A percentile compares a stretch with the other conserved stretches of the same genome.
These are phyloP conservation scores for Cryptococcus sp. DNA, from an alignment of 1,284 basidiomycete species.

Conservation along the genomic window DNA sequence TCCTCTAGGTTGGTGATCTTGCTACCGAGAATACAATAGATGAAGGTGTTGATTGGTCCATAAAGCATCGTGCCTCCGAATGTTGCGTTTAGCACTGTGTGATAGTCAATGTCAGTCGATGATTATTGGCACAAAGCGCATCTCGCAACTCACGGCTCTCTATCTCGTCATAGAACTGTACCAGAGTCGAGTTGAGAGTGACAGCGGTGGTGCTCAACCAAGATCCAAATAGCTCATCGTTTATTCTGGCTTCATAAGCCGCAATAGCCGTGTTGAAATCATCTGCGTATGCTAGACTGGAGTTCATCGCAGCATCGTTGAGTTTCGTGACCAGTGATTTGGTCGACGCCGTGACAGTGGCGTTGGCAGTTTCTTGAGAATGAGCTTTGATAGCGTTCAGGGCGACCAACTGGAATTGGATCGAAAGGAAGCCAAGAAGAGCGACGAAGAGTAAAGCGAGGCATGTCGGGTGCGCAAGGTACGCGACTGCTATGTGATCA, in stretches of 20 bases:
- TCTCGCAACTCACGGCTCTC: slow-evolving; percentile 37
- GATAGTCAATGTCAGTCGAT: slow-evolving; percentile 34
- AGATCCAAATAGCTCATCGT: slow-evolving; percentile 76
- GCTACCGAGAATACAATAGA: slow-evolving; percentile 82
- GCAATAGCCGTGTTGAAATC: slow-evolving; percentile 72
- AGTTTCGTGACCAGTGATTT: slow-evolving; percentile 70
- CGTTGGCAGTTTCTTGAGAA: slow-evolving; percentile 63
- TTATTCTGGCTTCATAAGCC: slow-evolving; percentile 70
- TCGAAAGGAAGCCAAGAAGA: slow-evolving; percentile 82
- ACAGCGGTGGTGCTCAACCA: slow-evolving; percentile 93
- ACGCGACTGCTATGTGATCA: slow-evolving; percentile 59
- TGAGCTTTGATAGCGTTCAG: slow-evolving; percentile 68
- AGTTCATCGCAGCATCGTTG: slow-evolving; percentile 76
- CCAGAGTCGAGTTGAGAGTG: slow-evolving; percentile 68
- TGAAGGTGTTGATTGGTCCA: slow-evolving; percentile 77
- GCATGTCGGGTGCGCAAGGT: slow-evolving; percentile 85
- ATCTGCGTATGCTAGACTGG: slow-evolving; percentile 72
- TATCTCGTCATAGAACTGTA: slow-evolving; percentile 56
- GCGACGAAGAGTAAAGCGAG: slow-evolving; percentile 87
- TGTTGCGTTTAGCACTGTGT: slow-evolving; percentile 60
- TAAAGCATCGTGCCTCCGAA: slow-evolving; percentile 83
- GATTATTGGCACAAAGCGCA: neutral
- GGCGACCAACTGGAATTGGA: slow-evolving; percentile 79
- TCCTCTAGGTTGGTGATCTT: slow-evolving; percentile 85
- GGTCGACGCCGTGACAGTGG: slow-evolving; percentile 67